Evolutionary conservation across 2,329 filamentous ascomycete species (phyloP).

Genomic region (Diaporthe citrichinensis): DNA sequence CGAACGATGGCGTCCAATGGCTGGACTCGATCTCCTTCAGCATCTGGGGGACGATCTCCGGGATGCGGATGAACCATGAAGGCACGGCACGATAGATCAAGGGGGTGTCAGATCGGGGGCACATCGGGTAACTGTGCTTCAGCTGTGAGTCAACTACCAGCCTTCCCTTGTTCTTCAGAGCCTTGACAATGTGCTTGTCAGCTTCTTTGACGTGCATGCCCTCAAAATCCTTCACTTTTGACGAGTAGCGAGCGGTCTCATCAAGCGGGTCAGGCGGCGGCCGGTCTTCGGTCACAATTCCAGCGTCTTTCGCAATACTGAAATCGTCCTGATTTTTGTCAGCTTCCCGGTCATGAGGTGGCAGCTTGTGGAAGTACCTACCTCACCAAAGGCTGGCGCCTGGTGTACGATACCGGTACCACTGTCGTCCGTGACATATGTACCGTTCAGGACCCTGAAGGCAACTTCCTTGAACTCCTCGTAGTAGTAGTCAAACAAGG

Average conservation of each 20-base stretch:
- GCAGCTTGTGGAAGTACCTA: conserved; percentile 60
- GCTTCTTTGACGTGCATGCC: conserved; percentile 93
- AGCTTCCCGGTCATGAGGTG: background rate
- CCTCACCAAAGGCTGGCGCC: conserved; percentile 89
- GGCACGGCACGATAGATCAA: conserved; percentile 93
- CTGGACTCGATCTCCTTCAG: conserved; percentile 90
- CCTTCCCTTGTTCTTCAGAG: conserved; percentile 82
- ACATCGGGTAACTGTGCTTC: conserved; percentile 93
- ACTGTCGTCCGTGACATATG: conserved; percentile 89
- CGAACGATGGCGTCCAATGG: conserved; percentile 91
- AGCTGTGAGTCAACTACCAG: conserved; percentile 89
- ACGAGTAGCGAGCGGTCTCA: conserved; percentile 83
- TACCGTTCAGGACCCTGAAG: conserved; percentile 86
- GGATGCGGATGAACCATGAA: conserved; percentile 94
- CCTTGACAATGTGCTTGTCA: conserved; percentile 93
- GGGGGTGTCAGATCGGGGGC: conserved; percentile 93
- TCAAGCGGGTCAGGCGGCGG: conserved; percentile 94
- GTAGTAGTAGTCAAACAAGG: conserved; percentile 90
- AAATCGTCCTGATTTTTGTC: conserved; percentile 78
- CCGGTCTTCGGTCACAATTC: conserved; percentile 82
- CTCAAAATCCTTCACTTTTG: conserved; percentile 82
- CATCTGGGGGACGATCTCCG: conserved; percentile 87
- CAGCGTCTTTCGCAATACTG: conserved; percentile 81
- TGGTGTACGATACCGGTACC: conserved; percentile 97
- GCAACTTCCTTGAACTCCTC: conserved; percentile 88